A percentile compares a stretch with the other conserved stretches of the same genome.
Evolutionary conservation across 768 basidiomycete genomes (phyloP).

Genomic region (Tremella yokohamensis): DNA sequence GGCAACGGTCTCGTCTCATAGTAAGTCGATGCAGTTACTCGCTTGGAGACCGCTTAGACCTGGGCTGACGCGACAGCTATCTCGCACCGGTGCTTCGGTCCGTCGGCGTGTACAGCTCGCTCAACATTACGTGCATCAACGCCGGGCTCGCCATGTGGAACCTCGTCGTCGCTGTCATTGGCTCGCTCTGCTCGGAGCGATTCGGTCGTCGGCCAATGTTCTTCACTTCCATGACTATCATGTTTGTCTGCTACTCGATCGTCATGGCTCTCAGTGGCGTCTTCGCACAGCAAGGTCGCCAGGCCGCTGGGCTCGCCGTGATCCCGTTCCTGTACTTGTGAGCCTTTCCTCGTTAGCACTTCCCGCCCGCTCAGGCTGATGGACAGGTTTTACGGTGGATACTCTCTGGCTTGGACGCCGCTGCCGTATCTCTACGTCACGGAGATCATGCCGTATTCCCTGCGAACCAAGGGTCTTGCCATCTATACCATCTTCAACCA

Average conservation of each 20-base stretch:
- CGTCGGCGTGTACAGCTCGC: slow-evolving; percentile 25
- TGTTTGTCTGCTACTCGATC: slow-evolving; percentile 1
- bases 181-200: slow-evolving; percentile 9
- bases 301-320: slow-evolving; percentile 16
- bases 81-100: slow-evolving; percentile 21
- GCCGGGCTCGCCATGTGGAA: slow-evolving; percentile 13
- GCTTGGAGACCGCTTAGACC: slow-evolving; percentile 19
- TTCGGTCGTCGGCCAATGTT: slow-evolving; percentile 13
- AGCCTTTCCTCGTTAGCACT: no score
- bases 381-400: slow-evolving; percentile 22
- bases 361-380: no score
- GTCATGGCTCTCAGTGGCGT: slow-evolving; percentile 9
- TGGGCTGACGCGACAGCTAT: slow-evolving; percentile 29
- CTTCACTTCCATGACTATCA: background rate
- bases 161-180: slow-evolving; percentile 10
- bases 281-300: slow-evolving; percentile 8
- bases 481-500: background rate
- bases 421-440: slow-evolving; percentile 3
- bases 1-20: slow-evolving; percentile 55
- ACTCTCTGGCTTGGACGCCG: slow-evolving; percentile 14
- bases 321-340: slow-evolving; percentile 48
- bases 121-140: slow-evolving; percentile 24
- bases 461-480: slow-evolving; percentile 9
- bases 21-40: slow-evolving; percentile 20
- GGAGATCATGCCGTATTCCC: slow-evolving; percentile 10